Evolutionary conservation across 345 rosid species (phyloP), one percentile per base, ranked within the genome.

Genomic region (Anacardium occidentale): DNA sequence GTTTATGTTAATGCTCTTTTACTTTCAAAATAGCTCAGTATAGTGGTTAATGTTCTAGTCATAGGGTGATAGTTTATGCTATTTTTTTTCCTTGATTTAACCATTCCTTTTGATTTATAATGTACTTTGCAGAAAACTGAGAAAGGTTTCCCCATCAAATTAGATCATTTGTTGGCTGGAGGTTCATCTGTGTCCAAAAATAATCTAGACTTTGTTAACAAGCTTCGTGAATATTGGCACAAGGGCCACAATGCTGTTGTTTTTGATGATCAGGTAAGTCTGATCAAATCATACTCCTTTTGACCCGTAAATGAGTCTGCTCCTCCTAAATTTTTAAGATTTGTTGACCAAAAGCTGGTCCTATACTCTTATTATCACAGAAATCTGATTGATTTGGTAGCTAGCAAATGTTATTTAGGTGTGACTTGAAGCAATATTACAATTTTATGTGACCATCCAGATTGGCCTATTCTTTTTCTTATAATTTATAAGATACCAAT

Each of bases 191-290:
- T 29, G 17, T 57, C 50, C 13, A 74, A 76, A 32, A 64, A 64
- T 69, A 62, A 50, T 70, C 71, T 62, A 52, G 79, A 81, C 45
- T 66, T 71, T 54, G 54, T 71, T 69, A 73, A 74, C 60, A 76
- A 57, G 78, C 81, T 83, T 48, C 75, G 62, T 10, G 79, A 64
- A 10, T 54, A 25, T 54, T 83, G 82, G 83, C 62, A 51, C 58
- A 81, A 58, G 68, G 64, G 74, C 48, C 80, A 73, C 20, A 84
- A 74, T 81, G 81, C 77, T 70, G 60, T 83, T 74, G 64, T 87
- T n/a, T 56, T 74, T 47, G 85, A 87, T 79, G 88, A 84, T 61
- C 78, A 62, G 81, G 90, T 83, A 52, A 61, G 78, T 55, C 71
- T 68, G 24, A 50, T 70, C 13, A 37, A 37, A 48, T 55, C 40